Evolutionary conservation across 495 filamentous ascomycete species (phyloP).

Genomic region (Friedmanniomyces simplex): DNA sequence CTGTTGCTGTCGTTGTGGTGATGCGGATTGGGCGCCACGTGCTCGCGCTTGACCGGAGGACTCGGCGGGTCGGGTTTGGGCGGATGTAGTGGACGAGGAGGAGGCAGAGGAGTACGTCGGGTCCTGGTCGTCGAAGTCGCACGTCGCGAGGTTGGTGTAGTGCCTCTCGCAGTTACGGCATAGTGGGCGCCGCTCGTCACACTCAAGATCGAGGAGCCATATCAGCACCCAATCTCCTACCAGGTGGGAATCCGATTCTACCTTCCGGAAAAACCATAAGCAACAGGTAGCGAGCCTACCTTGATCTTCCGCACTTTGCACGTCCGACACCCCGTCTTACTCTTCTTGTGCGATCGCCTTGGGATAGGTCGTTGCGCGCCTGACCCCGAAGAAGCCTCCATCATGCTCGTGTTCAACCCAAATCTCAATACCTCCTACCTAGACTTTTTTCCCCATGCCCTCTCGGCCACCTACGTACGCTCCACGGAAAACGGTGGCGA

Average conservation of each 20-base stretch:
- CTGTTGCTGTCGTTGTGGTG: background rate
- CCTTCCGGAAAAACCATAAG: too few relatives aligned
- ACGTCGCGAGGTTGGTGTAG: slow-evolving; percentile 6
- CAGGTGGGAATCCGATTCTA: background rate
- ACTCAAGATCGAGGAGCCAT: background rate
- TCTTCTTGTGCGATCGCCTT: slow-evolving; percentile 8
- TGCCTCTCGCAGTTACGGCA: slow-evolving; percentile 5
- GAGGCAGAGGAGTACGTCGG: background rate
- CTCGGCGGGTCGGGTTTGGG: background rate
- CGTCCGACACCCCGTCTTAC: slow-evolving; percentile 10
- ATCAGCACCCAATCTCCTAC: background rate
- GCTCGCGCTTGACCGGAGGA: background rate
- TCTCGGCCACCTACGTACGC: too few relatives aligned
- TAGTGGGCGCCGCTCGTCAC: slow-evolving; percentile 8
- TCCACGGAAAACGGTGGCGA: too few relatives aligned
- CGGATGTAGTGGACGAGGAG: background rate
- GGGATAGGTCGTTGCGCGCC: slow-evolving; percentile 1
- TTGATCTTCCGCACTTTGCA: slow-evolving; percentile 12
- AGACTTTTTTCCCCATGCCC: too few relatives aligned
- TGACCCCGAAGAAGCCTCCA: background rate
- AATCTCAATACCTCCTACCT: too few relatives aligned
- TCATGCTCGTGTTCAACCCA: background rate
- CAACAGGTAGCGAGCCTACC: background rate
- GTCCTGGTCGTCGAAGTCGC: slow-evolving; percentile 15
- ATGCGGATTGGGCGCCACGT: background rate